These are phyloP conservation scores for Fusarium sp. DNA, from an alignment of 2,329 filamentous ascomycete species.

Conservation along the genomic window DNA sequence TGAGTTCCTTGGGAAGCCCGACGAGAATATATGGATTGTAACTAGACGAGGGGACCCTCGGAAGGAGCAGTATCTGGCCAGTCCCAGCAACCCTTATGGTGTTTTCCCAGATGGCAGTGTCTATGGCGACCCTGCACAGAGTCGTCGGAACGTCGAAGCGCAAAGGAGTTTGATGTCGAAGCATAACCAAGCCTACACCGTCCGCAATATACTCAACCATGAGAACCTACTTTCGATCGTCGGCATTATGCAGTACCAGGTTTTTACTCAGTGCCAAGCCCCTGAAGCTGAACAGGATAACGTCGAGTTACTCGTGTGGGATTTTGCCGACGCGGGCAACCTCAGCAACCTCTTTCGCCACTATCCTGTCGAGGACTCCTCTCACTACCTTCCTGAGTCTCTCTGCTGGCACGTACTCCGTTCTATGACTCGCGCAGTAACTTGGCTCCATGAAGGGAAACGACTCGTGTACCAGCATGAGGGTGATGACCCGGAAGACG, in stretches of 20 bases:
- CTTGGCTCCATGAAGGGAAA: conserved; percentile 64
- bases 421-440: conserved; percentile 60
- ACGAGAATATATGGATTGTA: conserved; percentile 50
- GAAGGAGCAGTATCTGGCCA: conserved; percentile 51
- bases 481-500: not conserved
- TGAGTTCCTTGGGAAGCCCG: conserved; percentile 47
- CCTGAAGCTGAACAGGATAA: conserved; percentile 32
- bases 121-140: conserved; percentile 9
- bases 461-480: conserved; percentile 37
- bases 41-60: conserved; percentile 43
- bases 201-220: conserved; percentile 58
- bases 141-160: conserved; percentile 33
- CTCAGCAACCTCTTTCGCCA: conserved; percentile 56
- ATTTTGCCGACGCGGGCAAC: conserved; percentile 64
- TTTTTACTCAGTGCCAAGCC: conserved; percentile 24
- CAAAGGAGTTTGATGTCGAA: conserved; percentile 36
- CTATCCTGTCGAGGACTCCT: conserved; percentile 28
- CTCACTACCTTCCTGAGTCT: conserved; percentile 60
- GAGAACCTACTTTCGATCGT: conserved; percentile 61
- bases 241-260: conserved; percentile 49
- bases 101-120: conserved; percentile 14
- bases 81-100: conserved; percentile 15
- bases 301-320: conserved; percentile 57
- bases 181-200: conserved; percentile 45
- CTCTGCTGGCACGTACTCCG: conserved; percentile 67